phyloP scores from a whole-genome alignment of 441 rosid species.

The Eugenia klotzschiana region DNA sequence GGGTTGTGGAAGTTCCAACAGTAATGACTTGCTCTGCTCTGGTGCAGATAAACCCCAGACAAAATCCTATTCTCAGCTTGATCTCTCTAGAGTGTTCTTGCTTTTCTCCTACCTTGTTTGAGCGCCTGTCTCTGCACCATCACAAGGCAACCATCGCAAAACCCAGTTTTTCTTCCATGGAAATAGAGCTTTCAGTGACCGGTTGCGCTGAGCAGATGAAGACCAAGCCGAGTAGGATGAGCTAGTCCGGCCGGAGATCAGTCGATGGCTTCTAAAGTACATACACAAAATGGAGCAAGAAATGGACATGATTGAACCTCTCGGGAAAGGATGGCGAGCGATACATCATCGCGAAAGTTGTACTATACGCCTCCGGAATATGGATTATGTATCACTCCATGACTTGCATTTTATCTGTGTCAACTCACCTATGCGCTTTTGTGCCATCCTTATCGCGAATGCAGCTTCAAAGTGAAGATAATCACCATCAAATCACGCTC shows the following conservation, averaged over 20 bases:
- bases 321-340: no score
- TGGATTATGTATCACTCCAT: no score
- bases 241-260: background rate
- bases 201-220: background rate
- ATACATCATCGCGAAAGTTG: no score
- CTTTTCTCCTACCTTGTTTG: background rate
- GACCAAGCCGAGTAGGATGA: background rate
- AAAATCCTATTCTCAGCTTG: background rate
- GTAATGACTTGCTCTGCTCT: background rate
- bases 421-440: no score
- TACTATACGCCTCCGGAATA: no score
- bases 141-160: rapidly evolving
- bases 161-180: background rate
- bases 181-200: background rate
- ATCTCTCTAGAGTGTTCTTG: background rate
- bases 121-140: background rate
- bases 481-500: no score
- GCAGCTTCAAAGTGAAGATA: no score
- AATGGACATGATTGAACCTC: background rate
- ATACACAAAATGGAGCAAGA: background rate
- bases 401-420: no score
- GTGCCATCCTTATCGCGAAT: no score
- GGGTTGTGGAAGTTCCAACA: rapidly evolving
- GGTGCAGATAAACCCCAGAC: background rate
- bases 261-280: background rate